Percentiles rank a stretch among this genome's conserved stretches.
These are phyloP conservation scores for Aspergillus texensis DNA, from an alignment of 2,329 filamentous ascomycete species.

Conservation along the genomic window DNA sequence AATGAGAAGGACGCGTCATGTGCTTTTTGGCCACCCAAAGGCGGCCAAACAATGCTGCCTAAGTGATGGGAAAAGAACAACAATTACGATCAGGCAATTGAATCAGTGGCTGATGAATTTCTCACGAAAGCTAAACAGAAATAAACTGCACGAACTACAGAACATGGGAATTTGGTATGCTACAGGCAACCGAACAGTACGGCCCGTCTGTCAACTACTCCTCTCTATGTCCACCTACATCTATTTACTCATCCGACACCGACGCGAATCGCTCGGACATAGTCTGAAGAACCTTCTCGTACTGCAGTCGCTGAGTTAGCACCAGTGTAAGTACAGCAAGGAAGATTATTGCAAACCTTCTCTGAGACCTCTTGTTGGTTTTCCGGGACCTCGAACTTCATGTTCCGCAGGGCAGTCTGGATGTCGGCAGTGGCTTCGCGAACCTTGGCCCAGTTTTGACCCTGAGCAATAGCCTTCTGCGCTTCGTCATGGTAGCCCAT, in stretches of 20 bases:
- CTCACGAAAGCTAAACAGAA: constrained; percentile 7
- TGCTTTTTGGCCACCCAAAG: constrained; percentile 20
- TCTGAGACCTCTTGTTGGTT: constrained; percentile 80
- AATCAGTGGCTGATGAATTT: constrained; percentile 8
- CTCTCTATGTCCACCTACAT: neutral
- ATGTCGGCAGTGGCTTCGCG: constrained; percentile 87
- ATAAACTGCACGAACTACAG: constrained; percentile 34
- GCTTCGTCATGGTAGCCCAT: constrained; percentile 97
- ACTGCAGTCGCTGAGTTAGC: constrained; percentile 60
- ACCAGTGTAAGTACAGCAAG: constrained; percentile 4
- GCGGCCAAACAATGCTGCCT: constrained; percentile 18
- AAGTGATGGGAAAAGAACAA: neutral
- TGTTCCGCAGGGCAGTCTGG: constrained; percentile 79
- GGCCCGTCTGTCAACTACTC: neutral
- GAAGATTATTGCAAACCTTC: constrained; percentile 63
- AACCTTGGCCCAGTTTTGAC: constrained; percentile 89
- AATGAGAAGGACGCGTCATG: constrained; percentile 20
- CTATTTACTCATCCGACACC: constrained; percentile 83
- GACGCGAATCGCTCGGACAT: constrained; percentile 98
- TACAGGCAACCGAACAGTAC: constrained; percentile 26
- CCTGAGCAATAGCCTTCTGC: constrained; percentile 90
- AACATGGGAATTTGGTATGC: constrained; percentile 37
- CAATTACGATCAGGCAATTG: neutral
- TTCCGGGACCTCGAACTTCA: constrained; percentile 94
- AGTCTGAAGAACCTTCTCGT: constrained; percentile 85